phyloP scores from a whole-genome alignment of 2,329 filamentous ascomycete genomes.

The Sphaerostilbella broomeana region DNA sequence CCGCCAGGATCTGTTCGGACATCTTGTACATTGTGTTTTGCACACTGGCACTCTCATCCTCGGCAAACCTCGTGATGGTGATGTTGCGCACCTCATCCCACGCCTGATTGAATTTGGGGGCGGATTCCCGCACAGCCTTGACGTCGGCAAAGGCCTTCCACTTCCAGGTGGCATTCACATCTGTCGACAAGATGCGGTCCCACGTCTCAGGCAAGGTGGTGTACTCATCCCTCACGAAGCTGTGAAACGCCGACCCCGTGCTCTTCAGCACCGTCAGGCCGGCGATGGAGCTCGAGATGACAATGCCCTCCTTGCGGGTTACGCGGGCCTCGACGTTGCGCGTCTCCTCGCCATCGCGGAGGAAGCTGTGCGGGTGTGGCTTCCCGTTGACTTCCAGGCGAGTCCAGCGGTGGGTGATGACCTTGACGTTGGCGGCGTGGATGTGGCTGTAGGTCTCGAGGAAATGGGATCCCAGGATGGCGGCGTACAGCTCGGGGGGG shows the following conservation, averaged over 20 bases:
- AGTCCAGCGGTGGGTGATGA: slow-evolving; percentile 85
- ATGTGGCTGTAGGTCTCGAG: slow-evolving; percentile 84
- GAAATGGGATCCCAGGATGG: slow-evolving; percentile 82
- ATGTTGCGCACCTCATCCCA: slow-evolving; percentile 73
- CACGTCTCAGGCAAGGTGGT: slow-evolving; percentile 85
- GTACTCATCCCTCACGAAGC: slow-evolving; percentile 88
- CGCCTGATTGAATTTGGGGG: slow-evolving; percentile 67
- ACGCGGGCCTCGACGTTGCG: slow-evolving; percentile 72
- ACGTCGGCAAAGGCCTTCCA: slow-evolving; percentile 69
- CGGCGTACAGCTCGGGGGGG: slow-evolving; percentile 86
- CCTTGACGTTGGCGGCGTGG: slow-evolving; percentile 70
- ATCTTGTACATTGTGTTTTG: slow-evolving; percentile 99
- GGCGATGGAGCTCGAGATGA: slow-evolving; percentile 69
- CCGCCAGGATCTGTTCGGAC: slow-evolving; percentile 76
- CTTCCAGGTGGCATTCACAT: slow-evolving; percentile 79
- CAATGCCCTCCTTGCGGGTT: slow-evolving; percentile 61
- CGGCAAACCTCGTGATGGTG: slow-evolving; percentile 86
- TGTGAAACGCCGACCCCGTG: slow-evolving; percentile 92
- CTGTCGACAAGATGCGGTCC: slow-evolving; percentile 93
- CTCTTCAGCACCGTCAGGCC: slow-evolving; percentile 89
- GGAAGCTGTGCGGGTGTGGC: slow-evolving; percentile 91
- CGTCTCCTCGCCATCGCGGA: slow-evolving; percentile 82
- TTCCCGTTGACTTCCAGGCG: slow-evolving; percentile 81
- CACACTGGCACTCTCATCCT: slow-evolving; percentile 85
- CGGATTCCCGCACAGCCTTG: slow-evolving; percentile 57